Evolutionary conservation across 805 yeast genomes (phyloP), one percentile per base, ranked within the genome.

Genomic region (Wickerhamiella slavikovae): DNA sequence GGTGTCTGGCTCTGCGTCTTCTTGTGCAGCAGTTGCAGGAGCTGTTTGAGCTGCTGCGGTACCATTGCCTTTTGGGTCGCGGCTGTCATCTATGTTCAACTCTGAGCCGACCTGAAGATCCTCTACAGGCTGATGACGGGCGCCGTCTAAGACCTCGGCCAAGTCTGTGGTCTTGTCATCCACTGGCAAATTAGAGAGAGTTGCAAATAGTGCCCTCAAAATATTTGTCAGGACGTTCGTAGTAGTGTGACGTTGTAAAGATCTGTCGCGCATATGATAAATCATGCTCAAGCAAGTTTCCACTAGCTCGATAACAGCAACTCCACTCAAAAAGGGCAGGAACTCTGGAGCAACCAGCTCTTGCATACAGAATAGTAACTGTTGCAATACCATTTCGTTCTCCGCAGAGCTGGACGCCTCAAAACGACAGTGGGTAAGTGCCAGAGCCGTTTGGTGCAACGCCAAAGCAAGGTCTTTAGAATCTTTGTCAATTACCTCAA

Each of bases 231-330:
- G 37, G 12, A 44, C 37, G 9, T 37, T 29, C 2, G 39, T 95
- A 0, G 96, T 95, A 0, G 92, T 75, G 35, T 74, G 67, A 43
- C 96, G 62, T 34, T 89, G 60, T 5, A 83, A 78, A 41, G 85
- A 96, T 35, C 92, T 72, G 48, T 95, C 66, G 47, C 83, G 66
- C 54, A 79, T 78, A 48, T 89, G 92, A 44, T 92, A 79, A 2
- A 95, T 93, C 51, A 89, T 63, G 4, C 91, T 73, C 45, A 89
- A 63, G 34, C 93, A 78, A 1, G 95, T 83, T 43, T 85, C 93
- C 17, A 83, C 66, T 17, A 82, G 82, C 45, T 85, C 95, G 37
- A 77, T 72, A 35, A 89, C 66, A 15, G 76, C 71, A 25, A 80
- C 80, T 48, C 82, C 85, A 2, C 85, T 68, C 24, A 85, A 54